Percentiles rank a stretch among this genome's conserved stretches.
Evolutionary conservation across 768 basidiomycete genomes (phyloP).

Genomic region (Infundibulicybe gibba): DNA sequence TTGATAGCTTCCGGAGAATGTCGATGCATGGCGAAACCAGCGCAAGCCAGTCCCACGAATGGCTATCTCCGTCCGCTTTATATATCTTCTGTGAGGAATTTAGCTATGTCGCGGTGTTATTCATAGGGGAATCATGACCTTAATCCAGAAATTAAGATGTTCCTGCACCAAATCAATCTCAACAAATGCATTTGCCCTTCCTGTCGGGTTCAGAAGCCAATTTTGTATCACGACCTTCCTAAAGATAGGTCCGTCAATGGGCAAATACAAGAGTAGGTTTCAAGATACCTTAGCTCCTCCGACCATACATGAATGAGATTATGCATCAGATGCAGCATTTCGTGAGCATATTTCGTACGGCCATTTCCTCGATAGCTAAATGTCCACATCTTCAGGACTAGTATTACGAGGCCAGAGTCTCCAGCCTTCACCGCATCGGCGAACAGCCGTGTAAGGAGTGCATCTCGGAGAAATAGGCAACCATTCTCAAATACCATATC

Average conservation of each 20-base stretch:
- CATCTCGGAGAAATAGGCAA: conserved; percentile 15
- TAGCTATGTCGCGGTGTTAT: neutral
- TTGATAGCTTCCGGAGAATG: conserved; percentile 13
- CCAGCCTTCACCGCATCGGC: conserved; percentile 24
- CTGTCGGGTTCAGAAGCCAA: conserved; percentile 29
- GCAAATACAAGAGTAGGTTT: neutral
- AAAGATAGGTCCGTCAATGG: no score
- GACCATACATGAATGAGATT: conserved; percentile 22
- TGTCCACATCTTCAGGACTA: conserved; percentile 23
- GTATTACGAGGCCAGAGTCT: conserved; percentile 24
- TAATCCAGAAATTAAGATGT: conserved; percentile 29
- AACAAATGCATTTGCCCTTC: conserved; percentile 17
- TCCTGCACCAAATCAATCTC: conserved; percentile 29
- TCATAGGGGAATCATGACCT: conserved; percentile 13
- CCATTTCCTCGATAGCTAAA: conserved; percentile 26
- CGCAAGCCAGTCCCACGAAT: conserved; percentile 24
- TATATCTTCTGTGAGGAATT: conserved; percentile 7
- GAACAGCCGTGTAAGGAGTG: conserved; percentile 9
- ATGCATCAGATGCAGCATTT: conserved; percentile 19
- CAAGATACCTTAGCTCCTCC: conserved; percentile 13
- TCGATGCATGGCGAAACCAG: conserved; percentile 20
- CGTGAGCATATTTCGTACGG: conserved; percentile 27
- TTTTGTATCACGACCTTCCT: conserved; percentile 16
- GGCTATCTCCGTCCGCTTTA: conserved; percentile 17
- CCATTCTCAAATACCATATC: conserved; percentile 19